A percentile compares a stretch with the other conserved stretches of the same genome.
Evolutionary conservation across 1,139 yeast species (phyloP).

Genomic region (Yamadazyma triangularis): DNA sequence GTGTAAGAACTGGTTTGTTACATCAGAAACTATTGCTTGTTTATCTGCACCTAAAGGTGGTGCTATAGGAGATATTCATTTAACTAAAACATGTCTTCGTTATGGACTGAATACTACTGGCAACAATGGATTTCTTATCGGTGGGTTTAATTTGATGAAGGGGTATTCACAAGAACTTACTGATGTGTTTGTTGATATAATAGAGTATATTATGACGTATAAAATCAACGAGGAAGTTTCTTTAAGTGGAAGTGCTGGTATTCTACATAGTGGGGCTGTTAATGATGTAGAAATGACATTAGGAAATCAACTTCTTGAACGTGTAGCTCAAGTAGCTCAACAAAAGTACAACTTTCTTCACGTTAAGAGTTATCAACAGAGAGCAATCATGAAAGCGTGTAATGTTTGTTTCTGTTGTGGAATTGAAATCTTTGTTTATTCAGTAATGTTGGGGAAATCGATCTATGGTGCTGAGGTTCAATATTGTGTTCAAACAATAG

Average conservation of each 20-base stretch:
- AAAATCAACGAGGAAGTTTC: background rate
- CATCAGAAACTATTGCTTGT: constrained; percentile 6
- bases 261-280: background rate
- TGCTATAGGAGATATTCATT: constrained; percentile 1
- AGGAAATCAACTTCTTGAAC: background rate
- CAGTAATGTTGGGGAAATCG: constrained; percentile 5
- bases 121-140: background rate
- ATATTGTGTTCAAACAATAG: background rate
- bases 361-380: constrained; percentile 1
- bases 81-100: background rate
- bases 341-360: background rate
- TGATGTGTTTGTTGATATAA: constrained; percentile 7
- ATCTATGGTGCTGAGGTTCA: constrained; percentile 5
- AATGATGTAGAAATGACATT: background rate
- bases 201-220: constrained; percentile 2
- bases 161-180: constrained; percentile 8
- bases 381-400: constrained; percentile 8
- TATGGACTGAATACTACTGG: background rate
- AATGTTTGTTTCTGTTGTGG: constrained; percentile 6
- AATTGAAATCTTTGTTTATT: constrained; percentile 3
- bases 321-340: background rate
- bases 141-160: constrained; percentile 8
- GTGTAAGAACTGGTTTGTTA: constrained; percentile 8
- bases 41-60: constrained; percentile 10
- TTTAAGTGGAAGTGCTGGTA: background rate